Base-by-base conservation (phyloP, 2,329 filamentous ascomycete species). In the Hypoxylon sp. region DNA sequence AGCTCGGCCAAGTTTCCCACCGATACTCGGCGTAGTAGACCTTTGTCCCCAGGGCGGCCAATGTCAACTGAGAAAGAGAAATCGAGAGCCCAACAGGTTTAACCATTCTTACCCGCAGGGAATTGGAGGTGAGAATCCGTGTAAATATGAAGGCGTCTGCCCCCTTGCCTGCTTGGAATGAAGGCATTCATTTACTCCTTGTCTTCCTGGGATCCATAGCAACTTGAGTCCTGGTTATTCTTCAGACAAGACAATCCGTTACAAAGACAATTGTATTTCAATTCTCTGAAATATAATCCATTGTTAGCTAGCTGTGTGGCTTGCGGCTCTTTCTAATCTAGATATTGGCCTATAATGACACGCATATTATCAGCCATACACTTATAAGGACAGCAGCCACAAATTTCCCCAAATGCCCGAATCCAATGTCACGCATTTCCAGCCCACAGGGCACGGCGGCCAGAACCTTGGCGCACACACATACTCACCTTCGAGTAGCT, bases 1-100 rank as follows among this genome's bases (percentile, higher is more conserved):
- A 67, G 69, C 57, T 69, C 66, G 63, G 66, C 50, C 32, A 51
- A 67, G 51, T 19, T 60, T 62, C 59, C 58, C 62, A 69, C 73
- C 73, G 73, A 75, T 74, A 10, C 63, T 75, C 73, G 73, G 73
- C 73, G 51, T 59, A 63, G 56, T 32, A 51, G 48, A 17, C 35
- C 24, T 53, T 11, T 44, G 35, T 56, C 29, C 32, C 46, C 27
- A 52, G 50, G 17, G 29, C 47, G 52, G 53, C 68, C 62, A 66
- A 67, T 69, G 50, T 65, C 42, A 39, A 65, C 44, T 19, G 42
- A 54, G 56, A 29, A 31, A 58, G 60, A 50, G 50, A 65, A 57
- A 62, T 62, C 51, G 44, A 52, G 44, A 58, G 37, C 47, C 64
- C 53, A 48, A 62, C 48, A 29, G 17, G 52, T 37, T 61, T 29